Evolutionary conservation across 1,284 basidiomycete genomes (phyloP).

Genomic region (Ceratobasidium sp.): DNA sequence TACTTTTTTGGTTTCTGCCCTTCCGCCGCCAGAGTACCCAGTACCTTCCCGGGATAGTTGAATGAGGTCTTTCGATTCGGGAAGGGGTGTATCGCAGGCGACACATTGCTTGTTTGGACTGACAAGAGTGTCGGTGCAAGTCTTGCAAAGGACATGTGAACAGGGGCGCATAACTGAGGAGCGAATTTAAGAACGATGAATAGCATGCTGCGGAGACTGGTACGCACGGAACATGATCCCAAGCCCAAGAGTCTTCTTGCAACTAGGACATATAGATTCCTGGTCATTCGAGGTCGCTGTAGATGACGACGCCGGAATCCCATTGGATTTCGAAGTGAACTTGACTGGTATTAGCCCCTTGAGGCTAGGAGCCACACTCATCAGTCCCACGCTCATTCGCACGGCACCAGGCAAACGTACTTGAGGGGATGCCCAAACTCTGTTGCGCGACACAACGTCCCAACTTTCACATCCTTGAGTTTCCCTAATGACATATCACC

Average conservation of each 20-base stretch:
- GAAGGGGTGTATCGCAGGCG: conserved; percentile 77
- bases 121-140: conserved; percentile 86
- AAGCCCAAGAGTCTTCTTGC: conserved; percentile 90
- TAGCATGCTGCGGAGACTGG: conserved; percentile 48
- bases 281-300: conserved; percentile 61
- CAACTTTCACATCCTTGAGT: conserved; percentile 84
- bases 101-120: conserved; percentile 81
- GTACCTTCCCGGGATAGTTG: conserved; percentile 88
- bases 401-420: conserved; percentile 62
- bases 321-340: conserved; percentile 70
- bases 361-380: conserved; percentile 61
- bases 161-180: conserved; percentile 78
- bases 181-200: not conserved
- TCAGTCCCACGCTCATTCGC: conserved; percentile 4
- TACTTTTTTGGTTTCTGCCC: conserved; percentile 82
- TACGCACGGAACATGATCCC: conserved; percentile 74
- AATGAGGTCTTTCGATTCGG: conserved; percentile 74
- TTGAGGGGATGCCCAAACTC: conserved; percentile 77
- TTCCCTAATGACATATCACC: conserved; percentile 68
- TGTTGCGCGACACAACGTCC: conserved; percentile 87
- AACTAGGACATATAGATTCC: conserved; percentile 87
- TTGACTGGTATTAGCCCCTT: conserved; percentile 83
- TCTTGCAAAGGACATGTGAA: conserved; percentile 88
- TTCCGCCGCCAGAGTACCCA: conserved; percentile 89
- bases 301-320: conserved; percentile 57